Evolutionary conservation across 176 grass and related monocot species (phyloP).

Genomic region (Oryza brachyantha): DNA sequence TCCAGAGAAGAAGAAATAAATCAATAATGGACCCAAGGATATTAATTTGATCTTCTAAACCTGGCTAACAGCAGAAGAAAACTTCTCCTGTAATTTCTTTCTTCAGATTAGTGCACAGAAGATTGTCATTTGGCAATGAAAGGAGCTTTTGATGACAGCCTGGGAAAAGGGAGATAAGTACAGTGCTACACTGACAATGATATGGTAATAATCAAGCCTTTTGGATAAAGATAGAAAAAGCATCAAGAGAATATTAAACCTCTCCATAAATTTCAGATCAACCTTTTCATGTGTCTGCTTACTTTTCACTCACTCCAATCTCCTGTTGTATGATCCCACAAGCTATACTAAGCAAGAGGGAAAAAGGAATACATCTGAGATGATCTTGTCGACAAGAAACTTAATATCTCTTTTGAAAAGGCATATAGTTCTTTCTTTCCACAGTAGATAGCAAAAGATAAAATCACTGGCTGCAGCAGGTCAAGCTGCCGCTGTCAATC

Average conservation of each 20-base stretch:
- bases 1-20: neutral
- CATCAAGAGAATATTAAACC: neutral
- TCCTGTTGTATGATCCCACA: neutral
- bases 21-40: neutral
- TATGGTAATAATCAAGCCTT: neutral
- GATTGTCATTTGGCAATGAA: neutral
- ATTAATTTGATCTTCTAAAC: neutral
- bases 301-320: neutral
- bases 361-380: neutral
- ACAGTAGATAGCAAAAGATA: neutral
- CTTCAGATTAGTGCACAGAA: neutral
- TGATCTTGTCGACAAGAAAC: neutral
- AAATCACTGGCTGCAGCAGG: neutral
- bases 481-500: constrained; percentile 16
- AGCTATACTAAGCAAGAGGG: neutral
- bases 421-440: constrained; percentile 1
- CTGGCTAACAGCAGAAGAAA: neutral
- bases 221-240: neutral
- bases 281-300: neutral
- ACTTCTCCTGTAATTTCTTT: no score
- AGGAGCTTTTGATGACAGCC: neutral
- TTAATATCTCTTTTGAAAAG: neutral
- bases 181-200: neutral
- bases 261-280: neutral
- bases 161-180: neutral